Percentiles rank a stretch among this genome's conserved stretches.
phyloP scores from a whole-genome alignment of 2,329 filamentous ascomycete species.

The Calcarisporium arbuscula region DNA sequence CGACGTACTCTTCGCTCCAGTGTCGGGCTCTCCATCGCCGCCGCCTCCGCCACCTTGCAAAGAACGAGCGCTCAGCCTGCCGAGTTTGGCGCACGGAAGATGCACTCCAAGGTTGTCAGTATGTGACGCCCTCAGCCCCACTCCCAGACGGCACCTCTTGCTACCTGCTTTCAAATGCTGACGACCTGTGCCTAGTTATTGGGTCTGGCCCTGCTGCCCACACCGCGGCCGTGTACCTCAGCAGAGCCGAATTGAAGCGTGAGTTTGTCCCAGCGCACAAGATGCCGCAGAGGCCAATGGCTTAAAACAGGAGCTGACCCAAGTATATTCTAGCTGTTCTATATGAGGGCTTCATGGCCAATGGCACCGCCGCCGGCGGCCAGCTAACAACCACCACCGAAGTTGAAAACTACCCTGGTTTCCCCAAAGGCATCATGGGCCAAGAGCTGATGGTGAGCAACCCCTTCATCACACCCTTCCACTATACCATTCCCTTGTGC shows the following conservation, averaged over 20 bases:
- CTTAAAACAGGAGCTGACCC: not conserved
- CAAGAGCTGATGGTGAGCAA: slow-evolving; percentile 69
- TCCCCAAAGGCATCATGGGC: slow-evolving; percentile 83
- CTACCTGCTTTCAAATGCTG: too few species aligned
- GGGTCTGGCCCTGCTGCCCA: slow-evolving; percentile 97
- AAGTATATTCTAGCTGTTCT: slow-evolving; percentile 66
- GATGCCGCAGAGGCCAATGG: too few species aligned
- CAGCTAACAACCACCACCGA: slow-evolving; percentile 98
- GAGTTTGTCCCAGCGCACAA: slow-evolving; percentile 21
- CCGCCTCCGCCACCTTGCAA: slow-evolving; percentile 58
- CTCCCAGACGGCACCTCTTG: slow-evolving; percentile 1
- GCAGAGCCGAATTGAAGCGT: slow-evolving; percentile 88
- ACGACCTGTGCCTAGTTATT: slow-evolving; percentile 58
- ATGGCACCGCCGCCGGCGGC: slow-evolving; percentile 90
- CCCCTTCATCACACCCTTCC: not conserved
- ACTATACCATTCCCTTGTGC: not conserved
- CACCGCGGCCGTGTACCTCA: slow-evolving; percentile 93
- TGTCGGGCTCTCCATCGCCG: slow-evolving; percentile 66
- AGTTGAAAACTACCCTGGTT: slow-evolving; percentile 96
- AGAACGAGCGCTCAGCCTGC: slow-evolving; percentile 23
- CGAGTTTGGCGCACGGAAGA: slow-evolving; percentile 48
- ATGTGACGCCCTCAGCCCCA: slow-evolving; percentile 33
- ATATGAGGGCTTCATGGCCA: slow-evolving; percentile 97
- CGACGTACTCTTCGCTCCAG: slow-evolving; percentile 71
- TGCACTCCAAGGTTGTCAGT: slow-evolving; percentile 93